These are phyloP conservation scores for Euphorbia pulcherrima DNA, from an alignment of 345 rosid genomes.

Conservation along the genomic window DNA sequence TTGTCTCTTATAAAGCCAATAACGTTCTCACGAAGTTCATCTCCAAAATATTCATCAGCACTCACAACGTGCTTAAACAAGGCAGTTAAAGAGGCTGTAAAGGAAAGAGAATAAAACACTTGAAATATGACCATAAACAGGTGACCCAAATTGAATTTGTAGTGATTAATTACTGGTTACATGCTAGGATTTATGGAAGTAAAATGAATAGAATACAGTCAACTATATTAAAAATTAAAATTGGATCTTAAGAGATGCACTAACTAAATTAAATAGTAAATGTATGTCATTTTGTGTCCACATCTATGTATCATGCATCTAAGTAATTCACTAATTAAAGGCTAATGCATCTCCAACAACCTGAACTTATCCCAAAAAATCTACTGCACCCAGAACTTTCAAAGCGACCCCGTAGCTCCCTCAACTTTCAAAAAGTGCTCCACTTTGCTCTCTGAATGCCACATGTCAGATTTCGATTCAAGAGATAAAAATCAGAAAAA, in stretches of 20 bases:
- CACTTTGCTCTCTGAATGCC: no score
- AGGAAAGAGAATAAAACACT: slow-evolving; percentile 11
- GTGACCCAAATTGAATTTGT: not conserved
- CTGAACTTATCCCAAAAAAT: no score
- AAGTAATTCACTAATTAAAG: not conserved
- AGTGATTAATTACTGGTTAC: not conserved
- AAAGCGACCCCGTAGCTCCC: no score
- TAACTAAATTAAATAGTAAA: not conserved
- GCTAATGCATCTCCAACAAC: no score
- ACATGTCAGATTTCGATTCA: no score
- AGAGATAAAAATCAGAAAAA: no score
- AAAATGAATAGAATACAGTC: no score
- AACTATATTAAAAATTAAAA: no score
- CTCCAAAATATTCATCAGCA: slow-evolving; percentile 66
- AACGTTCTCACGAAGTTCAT: slow-evolving; percentile 82
- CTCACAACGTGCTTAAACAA: slow-evolving; percentile 76
- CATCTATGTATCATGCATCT: not conserved
- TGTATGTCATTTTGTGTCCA: not conserved
- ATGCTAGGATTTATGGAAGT: not conserved
- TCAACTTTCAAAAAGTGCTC: no score
- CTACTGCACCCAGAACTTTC: no score
- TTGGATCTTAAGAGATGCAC: no score
- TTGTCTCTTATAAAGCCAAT: slow-evolving; percentile 80
- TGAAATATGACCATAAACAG: not conserved
- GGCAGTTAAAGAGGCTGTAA: slow-evolving; percentile 80